A percentile compares a stretch with the other conserved stretches of the same genome.
Conservation (phyloP, 2,329 filamentous ascomycete species). For the Lachnellula subtilissima region DNA sequence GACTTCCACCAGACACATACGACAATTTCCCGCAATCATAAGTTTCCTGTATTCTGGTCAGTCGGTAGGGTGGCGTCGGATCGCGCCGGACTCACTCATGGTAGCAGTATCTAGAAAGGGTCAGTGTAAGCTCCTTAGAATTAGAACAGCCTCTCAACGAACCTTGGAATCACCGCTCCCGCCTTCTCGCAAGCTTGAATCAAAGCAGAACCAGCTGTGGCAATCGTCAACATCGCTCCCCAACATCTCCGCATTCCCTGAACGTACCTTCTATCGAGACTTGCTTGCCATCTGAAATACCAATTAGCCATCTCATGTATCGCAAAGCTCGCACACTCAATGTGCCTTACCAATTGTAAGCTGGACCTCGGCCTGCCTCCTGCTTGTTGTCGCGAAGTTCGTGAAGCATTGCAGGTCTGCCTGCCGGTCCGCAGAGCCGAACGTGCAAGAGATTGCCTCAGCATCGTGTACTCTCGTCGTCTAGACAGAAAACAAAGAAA, state of each 20-base stretch:
- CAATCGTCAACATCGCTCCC: conserved; percentile 34
- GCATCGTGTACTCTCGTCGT: conserved; percentile 61
- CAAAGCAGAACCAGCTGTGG: conserved; percentile 83
- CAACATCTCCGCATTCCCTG: conserved; percentile 11
- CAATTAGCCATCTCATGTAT: conserved; percentile 29
- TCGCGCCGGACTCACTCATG: conserved; percentile 68
- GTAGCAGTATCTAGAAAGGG: conserved; percentile 79
- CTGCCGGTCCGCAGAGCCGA: conserved; percentile 62
- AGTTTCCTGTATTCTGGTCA: conserved; percentile 62
- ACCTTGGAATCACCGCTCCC: conserved; percentile 82
- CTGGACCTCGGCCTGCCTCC: conserved; percentile 86
- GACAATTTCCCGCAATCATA: conserved; percentile 98
- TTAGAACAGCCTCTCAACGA: conserved; percentile 29
- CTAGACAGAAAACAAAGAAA: conserved; percentile 36
- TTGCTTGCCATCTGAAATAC: conserved; percentile 81
- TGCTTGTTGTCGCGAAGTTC: conserved; percentile 74
- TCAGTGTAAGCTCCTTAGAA: neutral
- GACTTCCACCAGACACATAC: conserved; percentile 99
- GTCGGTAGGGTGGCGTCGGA: conserved; percentile 20
- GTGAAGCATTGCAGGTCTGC: conserved; percentile 56
- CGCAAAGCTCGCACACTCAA: conserved; percentile 15
- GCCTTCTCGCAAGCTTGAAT: conserved; percentile 99
- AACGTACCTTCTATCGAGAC: conserved; percentile 87
- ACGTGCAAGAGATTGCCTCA: conserved; percentile 63
- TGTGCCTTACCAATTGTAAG: conserved; percentile 78